Base-by-base conservation (phyloP, 2,329 filamentous ascomycete species). In the Colletotrichum sp. region DNA sequence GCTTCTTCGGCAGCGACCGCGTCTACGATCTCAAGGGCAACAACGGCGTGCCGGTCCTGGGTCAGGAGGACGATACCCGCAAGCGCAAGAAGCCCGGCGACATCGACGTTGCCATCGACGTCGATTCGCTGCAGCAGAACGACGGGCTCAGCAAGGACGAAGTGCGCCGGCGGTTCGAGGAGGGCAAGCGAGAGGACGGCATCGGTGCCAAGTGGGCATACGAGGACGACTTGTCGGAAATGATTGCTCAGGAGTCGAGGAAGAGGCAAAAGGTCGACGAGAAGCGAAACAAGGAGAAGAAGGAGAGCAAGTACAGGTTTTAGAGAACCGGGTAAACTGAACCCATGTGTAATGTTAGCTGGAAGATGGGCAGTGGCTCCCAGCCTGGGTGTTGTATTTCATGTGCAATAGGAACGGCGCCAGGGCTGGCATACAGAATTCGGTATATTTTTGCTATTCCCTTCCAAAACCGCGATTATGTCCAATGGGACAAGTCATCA, bases 81-180 rank as follows among this genome's bases (percentile, higher is more conserved):
- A 97, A 98, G 87, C 92, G 95, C 81, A 99, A 99, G 92, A 98
- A 98, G 90, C 96, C 94, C 6, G 97, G 96, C 55, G 97, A 99
- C 83, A 91, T 99, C 28, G 97, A 99, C 79, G 94, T 99, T 32
- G 95, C 96, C 28, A 92, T 99, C 78, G 96, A 99, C 80, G 92
- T 95, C 7, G 96, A 99, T 82, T 90, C 94, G 48, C 85, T 99
- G 76, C 92, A 92, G 78, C 89, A 91, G 55, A 91, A 93, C 76
- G 95, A 95, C 79, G 94, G 93, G 60, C 90, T 99, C 81, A 94
- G 91, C 85, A 98, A 96, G 84, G 96, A 98, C 30, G 94, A 96
- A 80, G 84, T 99, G 80, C 91, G 91, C 83, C 92, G 91, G 81
- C 91, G 93, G 82, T 99, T 98, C 81, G 96, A 99, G 74, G 92